Evolutionary conservation across 2,329 filamentous ascomycete species (phyloP), one percentile per base, ranked within the genome.

Genomic region (Xylaria sp.): DNA sequence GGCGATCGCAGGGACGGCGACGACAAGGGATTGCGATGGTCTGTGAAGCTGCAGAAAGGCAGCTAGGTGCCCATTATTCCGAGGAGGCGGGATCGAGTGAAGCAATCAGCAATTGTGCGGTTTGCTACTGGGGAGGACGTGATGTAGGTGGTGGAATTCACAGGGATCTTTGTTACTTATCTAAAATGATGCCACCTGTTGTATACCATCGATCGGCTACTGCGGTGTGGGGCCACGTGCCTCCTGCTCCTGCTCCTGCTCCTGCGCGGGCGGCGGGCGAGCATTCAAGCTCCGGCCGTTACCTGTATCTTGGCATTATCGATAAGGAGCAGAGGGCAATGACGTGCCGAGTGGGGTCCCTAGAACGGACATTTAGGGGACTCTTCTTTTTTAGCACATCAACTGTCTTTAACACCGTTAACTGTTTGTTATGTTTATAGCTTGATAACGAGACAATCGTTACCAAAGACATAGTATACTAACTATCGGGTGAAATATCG

Each of bases 21-120:
- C 60, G 48, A 65, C 61, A n/a, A 52, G 63, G 69, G 64, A 55
- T 54, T 20, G 23, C 41, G 55, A 54, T 28, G 61, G 65, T 71
- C 54, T 59, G 66, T 70, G 41, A 52, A 71, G 72, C 69, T 72
- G 68, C 60, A 69, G 66, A 72, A 50, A 69, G 60, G 64, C 65
- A 74, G 66, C 74, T 76, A 81, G 72, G 78, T 79, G 77, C 77
- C 80, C 80, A 82, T 81, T 72, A 69, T 81, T 74, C 70, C 74
- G 68, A 71, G 68, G 28, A 61, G 51, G 56, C 48, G 58, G 59
- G 59, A 20, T 65, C 63, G 48, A 62, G 52, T 52, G 59, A 64
- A 67, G 50, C 50, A 52, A 52, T 18, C 15, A 25, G 65, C 51
- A 62, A 69, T 65, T 59, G 20, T 20, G 39, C 58, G 66, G 51